A percentile compares a stretch with the other conserved stretches of the same genome.
Evolutionary conservation across 2,329 filamentous ascomycete genomes (phyloP).

Genomic region (Trichoderma afroharzianum): DNA sequence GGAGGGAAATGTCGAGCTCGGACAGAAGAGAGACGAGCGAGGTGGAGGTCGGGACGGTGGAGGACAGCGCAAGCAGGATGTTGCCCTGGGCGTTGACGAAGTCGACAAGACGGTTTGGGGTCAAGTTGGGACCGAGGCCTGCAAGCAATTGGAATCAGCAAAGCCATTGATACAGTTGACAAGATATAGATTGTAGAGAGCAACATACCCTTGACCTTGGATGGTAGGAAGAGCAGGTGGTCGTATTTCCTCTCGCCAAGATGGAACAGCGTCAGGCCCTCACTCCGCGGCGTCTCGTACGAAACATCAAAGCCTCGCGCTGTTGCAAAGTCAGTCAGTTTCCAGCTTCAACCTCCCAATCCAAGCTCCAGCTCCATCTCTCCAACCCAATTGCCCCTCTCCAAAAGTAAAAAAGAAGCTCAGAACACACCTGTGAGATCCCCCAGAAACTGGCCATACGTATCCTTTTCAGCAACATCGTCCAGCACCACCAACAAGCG

Average conservation of each 20-base stretch:
- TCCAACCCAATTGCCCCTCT: background rate
- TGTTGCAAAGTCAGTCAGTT: slow-evolving; percentile 36
- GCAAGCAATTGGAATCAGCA: slow-evolving; percentile 3
- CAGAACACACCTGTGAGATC: slow-evolving; percentile 64
- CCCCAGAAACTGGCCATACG: slow-evolving; percentile 77
- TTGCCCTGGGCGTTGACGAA: slow-evolving; percentile 93
- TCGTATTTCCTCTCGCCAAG: slow-evolving; percentile 87
- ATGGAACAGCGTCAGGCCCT: slow-evolving; percentile 72
- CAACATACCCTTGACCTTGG: slow-evolving; percentile 75
- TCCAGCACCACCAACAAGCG: slow-evolving; percentile 84
- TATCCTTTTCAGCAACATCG: slow-evolving; percentile 72
- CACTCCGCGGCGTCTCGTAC: slow-evolving; percentile 80
- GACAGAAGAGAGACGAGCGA: slow-evolving; percentile 74
- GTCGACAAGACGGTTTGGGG: slow-evolving; percentile 79
- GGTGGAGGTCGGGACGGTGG: slow-evolving; percentile 64
- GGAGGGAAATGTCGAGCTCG: slow-evolving; percentile 86
- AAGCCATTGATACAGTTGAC: background rate
- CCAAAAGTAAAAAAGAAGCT: background rate
- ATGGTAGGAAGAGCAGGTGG: slow-evolving; percentile 83
- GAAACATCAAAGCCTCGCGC: slow-evolving; percentile 77
- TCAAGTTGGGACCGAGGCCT: slow-evolving; percentile 86
- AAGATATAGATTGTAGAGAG: background rate
- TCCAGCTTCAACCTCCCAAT: background rate
- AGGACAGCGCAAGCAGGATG: slow-evolving; percentile 79
- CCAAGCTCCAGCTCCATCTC: slow-evolving; percentile 21